phyloP scores from a whole-genome alignment of 1,284 basidiomycete genomes.

The Wallemia ichthyophaga region DNA sequence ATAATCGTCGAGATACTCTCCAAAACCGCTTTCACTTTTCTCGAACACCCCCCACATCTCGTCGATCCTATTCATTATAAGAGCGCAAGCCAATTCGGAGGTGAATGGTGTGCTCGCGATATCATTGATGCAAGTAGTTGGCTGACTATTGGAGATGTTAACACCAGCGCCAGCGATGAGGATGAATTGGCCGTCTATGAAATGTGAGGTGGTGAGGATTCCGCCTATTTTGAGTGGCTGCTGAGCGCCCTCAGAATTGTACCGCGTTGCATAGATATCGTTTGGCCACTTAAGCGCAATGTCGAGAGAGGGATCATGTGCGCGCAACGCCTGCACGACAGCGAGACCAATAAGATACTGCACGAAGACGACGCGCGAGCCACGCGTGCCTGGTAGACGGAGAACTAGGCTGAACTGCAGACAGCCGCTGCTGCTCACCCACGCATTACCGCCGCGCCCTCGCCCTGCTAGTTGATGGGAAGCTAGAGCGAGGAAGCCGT shows the following conservation, averaged over 20 bases:
- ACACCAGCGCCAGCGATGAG: constrained; percentile 62
- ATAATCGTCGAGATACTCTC: constrained; percentile 47
- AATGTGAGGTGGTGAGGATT: constrained; percentile 68
- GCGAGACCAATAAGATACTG: constrained; percentile 81
- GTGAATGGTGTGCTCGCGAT: constrained; percentile 25
- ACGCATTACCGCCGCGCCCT: constrained; percentile 63
- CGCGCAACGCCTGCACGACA: constrained; percentile 40
- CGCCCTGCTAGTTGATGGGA: constrained; percentile 64
- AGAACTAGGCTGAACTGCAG: constrained; percentile 59
- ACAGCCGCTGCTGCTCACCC: constrained; percentile 76
- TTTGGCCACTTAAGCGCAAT: constrained; percentile 92
- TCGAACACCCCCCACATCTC: constrained; percentile 44
- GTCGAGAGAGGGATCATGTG: constrained; percentile 21
- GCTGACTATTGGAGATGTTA: constrained; percentile 55
- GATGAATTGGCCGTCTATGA: constrained; percentile 35
- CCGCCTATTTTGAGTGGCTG: constrained; percentile 51
- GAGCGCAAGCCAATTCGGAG: constrained; percentile 44
- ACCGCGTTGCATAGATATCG: constrained; percentile 80
- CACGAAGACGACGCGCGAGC: constrained; percentile 56
- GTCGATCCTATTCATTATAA: constrained; percentile 49
- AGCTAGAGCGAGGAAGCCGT: constrained; percentile 50
- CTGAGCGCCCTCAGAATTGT: too few species aligned
- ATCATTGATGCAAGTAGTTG: constrained; percentile 52
- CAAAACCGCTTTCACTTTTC: constrained; percentile 33
- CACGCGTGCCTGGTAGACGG: constrained; percentile 27